Evolutionary conservation across 1,139 yeast genomes (phyloP).

Genomic region (Candida labiduridarum): DNA sequence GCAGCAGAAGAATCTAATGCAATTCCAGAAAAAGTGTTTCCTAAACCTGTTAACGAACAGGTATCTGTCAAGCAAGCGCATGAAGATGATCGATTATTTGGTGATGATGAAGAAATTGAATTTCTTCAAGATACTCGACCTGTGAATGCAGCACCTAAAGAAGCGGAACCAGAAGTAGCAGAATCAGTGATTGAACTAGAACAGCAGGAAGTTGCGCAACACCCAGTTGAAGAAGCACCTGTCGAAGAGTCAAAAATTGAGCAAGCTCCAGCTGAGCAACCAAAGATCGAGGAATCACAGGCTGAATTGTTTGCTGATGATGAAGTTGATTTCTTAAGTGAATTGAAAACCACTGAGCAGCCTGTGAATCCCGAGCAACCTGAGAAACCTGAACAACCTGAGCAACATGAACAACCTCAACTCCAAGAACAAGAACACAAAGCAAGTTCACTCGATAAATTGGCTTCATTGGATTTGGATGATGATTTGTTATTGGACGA

Average conservation of each 20-base stretch:
- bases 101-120: conserved; percentile 1
- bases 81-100: not conserved
- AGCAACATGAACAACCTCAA: not conserved
- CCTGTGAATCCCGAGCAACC: not conserved
- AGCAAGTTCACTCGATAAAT: conserved; percentile 7
- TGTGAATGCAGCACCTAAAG: not conserved
- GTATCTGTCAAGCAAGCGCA: not conserved
- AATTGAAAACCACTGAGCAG: not conserved
- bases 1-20: not conserved
- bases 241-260: not conserved
- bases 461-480: conserved; percentile 18
- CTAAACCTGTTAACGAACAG: not conserved
- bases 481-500: conserved; percentile 20
- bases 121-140: conserved; percentile 4
- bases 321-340: conserved; percentile 7
- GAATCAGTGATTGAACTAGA: not conserved
- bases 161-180: not conserved
- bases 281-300: not conserved
- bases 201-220: not conserved
- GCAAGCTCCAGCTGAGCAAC: not conserved
- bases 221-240: not conserved
- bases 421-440: not conserved
- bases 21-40: not conserved
- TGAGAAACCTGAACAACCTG: not conserved
- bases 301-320: conserved; percentile 9